Percentiles rank a stretch among this genome's conserved stretches.
Evolutionary conservation across 495 filamentous ascomycete species (phyloP).

Genomic region (Lasiosphaeria ovina): DNA sequence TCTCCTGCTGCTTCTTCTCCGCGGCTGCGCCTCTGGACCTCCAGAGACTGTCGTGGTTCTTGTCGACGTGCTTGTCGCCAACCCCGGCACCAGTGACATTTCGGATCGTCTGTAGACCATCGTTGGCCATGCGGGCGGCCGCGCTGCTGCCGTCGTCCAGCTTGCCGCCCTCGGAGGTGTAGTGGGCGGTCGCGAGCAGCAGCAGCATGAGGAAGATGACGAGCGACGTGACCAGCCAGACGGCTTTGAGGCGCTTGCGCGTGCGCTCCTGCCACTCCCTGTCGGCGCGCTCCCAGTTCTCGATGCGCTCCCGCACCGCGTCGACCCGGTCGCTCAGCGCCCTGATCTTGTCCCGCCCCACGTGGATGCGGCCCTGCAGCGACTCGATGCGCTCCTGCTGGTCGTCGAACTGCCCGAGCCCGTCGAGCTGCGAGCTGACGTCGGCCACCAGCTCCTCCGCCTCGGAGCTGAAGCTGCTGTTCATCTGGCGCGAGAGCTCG

Average conservation of each 20-base stretch:
- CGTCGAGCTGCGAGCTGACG: constrained; percentile 61
- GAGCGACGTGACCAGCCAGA: constrained; percentile 56
- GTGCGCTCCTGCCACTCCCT: constrained; percentile 69
- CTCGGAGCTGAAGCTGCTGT: constrained; percentile 60
- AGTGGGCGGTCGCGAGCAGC: constrained; percentile 40
- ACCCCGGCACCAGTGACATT: constrained; percentile 7
- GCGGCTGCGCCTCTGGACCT: not conserved
- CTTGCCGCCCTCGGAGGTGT: constrained; percentile 14
- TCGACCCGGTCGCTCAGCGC: constrained; percentile 66
- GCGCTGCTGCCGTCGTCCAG: constrained; percentile 12
- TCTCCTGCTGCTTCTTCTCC: not conserved
- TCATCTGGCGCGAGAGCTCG: constrained; percentile 57
- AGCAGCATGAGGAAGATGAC: constrained; percentile 46
- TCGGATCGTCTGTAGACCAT: constrained; percentile 12
- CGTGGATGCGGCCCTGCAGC: constrained; percentile 63
- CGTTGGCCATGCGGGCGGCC: constrained; percentile 15
- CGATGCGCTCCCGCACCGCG: constrained; percentile 60
- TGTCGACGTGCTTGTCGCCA: not conserved
- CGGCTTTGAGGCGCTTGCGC: constrained; percentile 57
- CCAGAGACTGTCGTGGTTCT: not conserved
- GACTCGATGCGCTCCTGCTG: constrained; percentile 66
- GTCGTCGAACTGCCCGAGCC: constrained; percentile 65
- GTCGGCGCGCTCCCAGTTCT: constrained; percentile 70
- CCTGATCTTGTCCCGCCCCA: constrained; percentile 61
- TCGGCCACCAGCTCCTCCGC: constrained; percentile 60